Percentiles rank a stretch among this genome's conserved stretches.
Evolutionary conservation across 371 early-diverging fungal species (phyloP).

Genomic region (Mortierella sp.): DNA sequence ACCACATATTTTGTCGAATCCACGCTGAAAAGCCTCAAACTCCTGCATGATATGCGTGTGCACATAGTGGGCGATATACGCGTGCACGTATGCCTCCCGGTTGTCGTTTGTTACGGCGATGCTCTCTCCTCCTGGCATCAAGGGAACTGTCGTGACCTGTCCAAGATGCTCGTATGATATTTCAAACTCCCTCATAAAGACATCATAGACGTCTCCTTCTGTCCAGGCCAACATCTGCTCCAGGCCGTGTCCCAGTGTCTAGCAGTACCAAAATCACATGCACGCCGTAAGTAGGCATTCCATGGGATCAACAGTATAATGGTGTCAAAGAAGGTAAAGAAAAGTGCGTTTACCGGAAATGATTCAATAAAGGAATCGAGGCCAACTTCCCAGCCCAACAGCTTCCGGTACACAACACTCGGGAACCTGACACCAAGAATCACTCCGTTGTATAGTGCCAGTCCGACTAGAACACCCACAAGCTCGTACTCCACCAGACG

Average conservation of each 20-base stretch:
- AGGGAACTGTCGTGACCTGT: constrained; percentile 69
- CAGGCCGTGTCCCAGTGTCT: constrained; percentile 84
- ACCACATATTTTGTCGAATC: constrained; percentile 89
- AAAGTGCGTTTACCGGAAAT: constrained; percentile 61
- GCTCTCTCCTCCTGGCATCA: constrained; percentile 77
- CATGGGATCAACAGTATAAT: too few species aligned
- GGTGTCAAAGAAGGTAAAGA: too few species aligned
- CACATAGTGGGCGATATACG: constrained; percentile 65
- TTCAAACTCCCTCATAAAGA: constrained; percentile 86
- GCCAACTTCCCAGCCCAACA: constrained; percentile 62
- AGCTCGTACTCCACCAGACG: constrained; percentile 83
- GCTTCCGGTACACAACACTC: constrained; percentile 89
- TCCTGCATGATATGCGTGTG: constrained; percentile 79
- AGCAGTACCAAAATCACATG: constrained; percentile 8
- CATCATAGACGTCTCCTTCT: constrained; percentile 85
- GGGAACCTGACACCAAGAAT: constrained; percentile 93
- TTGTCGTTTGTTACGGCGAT: constrained; percentile 82
- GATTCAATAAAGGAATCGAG: constrained; percentile 67
- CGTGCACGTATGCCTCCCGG: constrained; percentile 77
- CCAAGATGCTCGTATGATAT: constrained; percentile 84
- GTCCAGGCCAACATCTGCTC: constrained; percentile 74
- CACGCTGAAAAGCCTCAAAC: constrained; percentile 91
- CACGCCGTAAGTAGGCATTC: neutral
- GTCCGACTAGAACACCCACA: constrained; percentile 87
- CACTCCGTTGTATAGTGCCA: constrained; percentile 93